phyloP scores from a whole-genome alignment of 2,329 filamentous ascomycete species.

The Leptosphaerulina australis region DNA sequence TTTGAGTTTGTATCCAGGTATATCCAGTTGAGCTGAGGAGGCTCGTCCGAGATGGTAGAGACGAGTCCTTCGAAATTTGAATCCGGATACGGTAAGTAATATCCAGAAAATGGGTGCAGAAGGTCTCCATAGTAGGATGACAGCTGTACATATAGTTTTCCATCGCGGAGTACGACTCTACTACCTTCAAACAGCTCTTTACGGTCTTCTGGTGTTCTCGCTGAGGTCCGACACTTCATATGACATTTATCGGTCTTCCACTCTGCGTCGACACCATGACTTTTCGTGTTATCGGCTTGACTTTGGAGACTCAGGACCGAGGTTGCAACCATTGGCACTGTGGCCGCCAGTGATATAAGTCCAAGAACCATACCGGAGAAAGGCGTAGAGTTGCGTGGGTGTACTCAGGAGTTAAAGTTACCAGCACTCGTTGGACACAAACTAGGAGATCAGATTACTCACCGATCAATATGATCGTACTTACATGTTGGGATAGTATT shows the following conservation, averaged over 20 bases:
- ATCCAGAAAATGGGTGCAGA: conserved; percentile 55
- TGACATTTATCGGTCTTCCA: conserved; percentile 33
- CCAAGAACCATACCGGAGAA: conserved; percentile 8
- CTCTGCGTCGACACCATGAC: conserved; percentile 19
- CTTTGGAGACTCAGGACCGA: conserved; percentile 29
- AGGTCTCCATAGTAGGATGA: conserved; percentile 23
- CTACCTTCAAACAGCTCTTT: conserved; percentile 26
- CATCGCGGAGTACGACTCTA: conserved; percentile 24
- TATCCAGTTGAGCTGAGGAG: conserved; percentile 71
- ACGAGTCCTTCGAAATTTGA: conserved; percentile 54
- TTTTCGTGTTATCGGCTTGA: conserved; percentile 27
- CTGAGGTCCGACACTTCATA: conserved; percentile 26
- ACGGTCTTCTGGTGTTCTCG: conserved; percentile 24
- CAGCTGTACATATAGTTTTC: conserved; percentile 29
- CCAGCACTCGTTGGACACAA: neutral
- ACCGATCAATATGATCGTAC: neutral
- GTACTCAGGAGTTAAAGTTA: neutral
- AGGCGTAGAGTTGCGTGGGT: neutral
- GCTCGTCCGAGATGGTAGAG: conserved; percentile 55
- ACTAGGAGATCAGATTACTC: neutral
- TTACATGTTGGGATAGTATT: neutral
- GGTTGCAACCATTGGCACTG: conserved; percentile 27
- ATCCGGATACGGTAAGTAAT: conserved; percentile 56
- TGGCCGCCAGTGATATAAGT: conserved; percentile 21
- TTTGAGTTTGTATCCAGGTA: conserved; percentile 65